Evolutionary conservation across 108 stramenopile genomes (phyloP).

Genomic region (Aurantiochytrium sp.): DNA sequence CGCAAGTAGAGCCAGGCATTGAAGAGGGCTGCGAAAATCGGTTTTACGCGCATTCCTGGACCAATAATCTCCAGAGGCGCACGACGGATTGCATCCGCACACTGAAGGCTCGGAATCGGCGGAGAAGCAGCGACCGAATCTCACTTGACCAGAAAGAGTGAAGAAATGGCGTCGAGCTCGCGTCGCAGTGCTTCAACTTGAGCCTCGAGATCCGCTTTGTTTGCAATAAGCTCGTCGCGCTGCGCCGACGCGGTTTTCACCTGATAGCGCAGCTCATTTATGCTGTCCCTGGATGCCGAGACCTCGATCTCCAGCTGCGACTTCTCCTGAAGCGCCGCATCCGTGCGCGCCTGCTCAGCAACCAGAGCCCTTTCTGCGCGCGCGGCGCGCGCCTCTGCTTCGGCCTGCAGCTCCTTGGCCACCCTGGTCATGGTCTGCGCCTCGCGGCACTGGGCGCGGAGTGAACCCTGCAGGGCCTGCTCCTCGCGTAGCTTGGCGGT

Average conservation of each 20-base stretch:
- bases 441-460: not conserved
- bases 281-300: not conserved
- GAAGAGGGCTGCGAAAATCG: no score
- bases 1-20: no score
- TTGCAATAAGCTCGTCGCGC: not conserved
- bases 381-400: not conserved
- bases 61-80: no score
- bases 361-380: not conserved
- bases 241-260: not conserved
- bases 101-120: no score
- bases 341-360: not conserved
- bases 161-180: not conserved
- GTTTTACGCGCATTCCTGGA: no score
- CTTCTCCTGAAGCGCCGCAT: not conserved
- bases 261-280: not conserved
- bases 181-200: not conserved
- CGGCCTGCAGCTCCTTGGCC: not conserved
- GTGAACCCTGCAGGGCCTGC: not conserved
- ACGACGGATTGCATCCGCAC: no score
- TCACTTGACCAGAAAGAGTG: not conserved
- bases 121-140: no score
- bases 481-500: not conserved
- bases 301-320: not conserved
- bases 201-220: not conserved
- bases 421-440: not conserved